These are phyloP conservation scores for Starmera caribaea DNA, from an alignment of 805 yeast species.

Conservation along the genomic window DNA sequence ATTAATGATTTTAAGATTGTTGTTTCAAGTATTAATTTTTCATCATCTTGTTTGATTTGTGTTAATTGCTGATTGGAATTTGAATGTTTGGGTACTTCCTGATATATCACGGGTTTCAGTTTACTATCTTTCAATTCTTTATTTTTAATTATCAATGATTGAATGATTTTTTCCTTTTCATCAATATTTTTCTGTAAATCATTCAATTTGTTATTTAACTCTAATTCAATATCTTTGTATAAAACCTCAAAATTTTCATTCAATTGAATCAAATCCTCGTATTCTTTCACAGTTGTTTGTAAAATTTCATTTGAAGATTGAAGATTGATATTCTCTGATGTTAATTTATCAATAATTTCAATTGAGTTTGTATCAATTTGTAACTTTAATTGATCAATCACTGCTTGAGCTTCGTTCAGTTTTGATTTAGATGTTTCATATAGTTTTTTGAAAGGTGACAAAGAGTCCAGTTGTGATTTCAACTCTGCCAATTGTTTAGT, in stretches of 20 bases:
- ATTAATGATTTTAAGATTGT: too few species aligned
- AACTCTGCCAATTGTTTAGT: slow-evolving; percentile 14
- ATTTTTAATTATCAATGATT: not conserved
- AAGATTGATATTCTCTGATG: slow-evolving; percentile 27
- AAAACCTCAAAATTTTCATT: slow-evolving; percentile 38
- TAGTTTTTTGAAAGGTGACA: slow-evolving; percentile 1
- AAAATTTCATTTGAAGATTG: slow-evolving; percentile 22
- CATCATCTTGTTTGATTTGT: too few species aligned
- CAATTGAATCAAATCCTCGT: slow-evolving; percentile 39
- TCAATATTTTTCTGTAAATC: slow-evolving; percentile 13
- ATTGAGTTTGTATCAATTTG: slow-evolving; percentile 22
- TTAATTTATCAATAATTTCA: slow-evolving; percentile 24
- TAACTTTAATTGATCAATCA: slow-evolving; percentile 18
- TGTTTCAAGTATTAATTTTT: too few species aligned
- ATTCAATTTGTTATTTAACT: slow-evolving; percentile 29
- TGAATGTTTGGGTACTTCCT: not conserved
- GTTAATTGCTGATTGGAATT: not conserved
- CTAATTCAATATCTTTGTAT: slow-evolving; percentile 32
- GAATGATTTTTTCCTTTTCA: slow-evolving; percentile 12
- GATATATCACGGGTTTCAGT: not conserved
- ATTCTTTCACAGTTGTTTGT: slow-evolving; percentile 30
- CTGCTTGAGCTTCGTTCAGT: slow-evolving; percentile 7
- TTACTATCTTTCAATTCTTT: not conserved
- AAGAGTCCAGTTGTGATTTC: slow-evolving; percentile 1
- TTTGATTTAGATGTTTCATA: slow-evolving; percentile 5